Conservation (phyloP, 2,329 filamentous ascomycete species). For the Parascedosporium putredinis region DNA sequence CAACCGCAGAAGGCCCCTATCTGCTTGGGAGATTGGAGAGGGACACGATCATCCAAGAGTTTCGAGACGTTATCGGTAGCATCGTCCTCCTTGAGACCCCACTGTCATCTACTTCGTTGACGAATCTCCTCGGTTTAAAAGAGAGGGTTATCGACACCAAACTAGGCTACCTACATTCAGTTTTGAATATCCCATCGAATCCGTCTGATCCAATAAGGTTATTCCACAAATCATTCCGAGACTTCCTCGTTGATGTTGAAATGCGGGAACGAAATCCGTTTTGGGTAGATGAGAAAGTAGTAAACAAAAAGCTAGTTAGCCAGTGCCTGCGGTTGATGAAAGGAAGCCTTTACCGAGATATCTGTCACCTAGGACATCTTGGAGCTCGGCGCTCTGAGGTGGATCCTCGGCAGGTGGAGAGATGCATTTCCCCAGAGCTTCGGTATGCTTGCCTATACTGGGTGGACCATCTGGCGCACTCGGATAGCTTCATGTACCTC, state of each 20-base stretch:
- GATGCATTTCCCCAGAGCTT: not conserved
- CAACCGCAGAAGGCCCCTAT: not conserved
- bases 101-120: conserved; percentile 23
- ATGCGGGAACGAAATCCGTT: conserved; percentile 12
- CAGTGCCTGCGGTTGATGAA: conserved; percentile 15
- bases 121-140: conserved; percentile 14
- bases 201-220: conserved; percentile 12
- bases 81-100: conserved; percentile 46
- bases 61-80: conserved; percentile 34
- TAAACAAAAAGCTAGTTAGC: conserved; percentile 21
- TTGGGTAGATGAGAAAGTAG: conserved; percentile 14
- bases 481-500: conserved; percentile 10
- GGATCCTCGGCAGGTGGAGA: not conserved
- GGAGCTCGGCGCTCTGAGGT: not conserved
- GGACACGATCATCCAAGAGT: conserved; percentile 10
- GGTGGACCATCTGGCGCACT: conserved; percentile 16
- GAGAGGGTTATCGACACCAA: conserved; percentile 11
- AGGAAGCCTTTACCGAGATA: conserved; percentile 8
- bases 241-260: conserved; percentile 22
- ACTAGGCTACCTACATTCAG: conserved; percentile 20
- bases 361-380: conserved; percentile 8
- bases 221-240: conserved; percentile 15
- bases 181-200: conserved; percentile 18
- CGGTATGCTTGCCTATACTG: conserved; percentile 21
- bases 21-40: not conserved